Percentiles rank a stretch among this genome's conserved stretches.
Conservation (phyloP, 371 early-diverging fungal species). For the Entomophthora muscae region DNA sequence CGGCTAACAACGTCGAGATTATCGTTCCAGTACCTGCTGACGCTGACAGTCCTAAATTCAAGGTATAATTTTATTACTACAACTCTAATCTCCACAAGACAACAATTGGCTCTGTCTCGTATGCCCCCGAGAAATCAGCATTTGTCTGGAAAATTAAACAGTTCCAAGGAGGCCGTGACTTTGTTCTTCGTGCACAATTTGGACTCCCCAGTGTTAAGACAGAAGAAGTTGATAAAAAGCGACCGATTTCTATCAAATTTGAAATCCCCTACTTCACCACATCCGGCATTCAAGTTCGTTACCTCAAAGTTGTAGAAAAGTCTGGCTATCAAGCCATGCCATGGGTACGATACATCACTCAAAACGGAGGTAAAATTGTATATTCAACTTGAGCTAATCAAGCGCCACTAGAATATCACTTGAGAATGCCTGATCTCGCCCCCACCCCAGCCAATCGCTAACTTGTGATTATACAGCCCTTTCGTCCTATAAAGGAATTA, state of each 20-base stretch:
- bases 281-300: slow-evolving; percentile 95
- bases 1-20: slow-evolving; percentile 96
- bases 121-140: slow-evolving; percentile 84
- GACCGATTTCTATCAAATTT: slow-evolving; percentile 90
- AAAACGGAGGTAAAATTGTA: slow-evolving; percentile 70
- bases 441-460: neutral
- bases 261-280: slow-evolving; percentile 97
- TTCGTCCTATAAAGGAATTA: no score
- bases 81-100: slow-evolving; percentile 22
- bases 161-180: slow-evolving; percentile 95
- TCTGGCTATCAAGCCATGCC: slow-evolving; percentile 96
- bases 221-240: slow-evolving; percentile 81
- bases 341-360: slow-evolving; percentile 97
- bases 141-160: slow-evolving; percentile 96
- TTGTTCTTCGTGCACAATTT: slow-evolving; percentile 88
- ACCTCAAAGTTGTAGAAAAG: slow-evolving; percentile 96
- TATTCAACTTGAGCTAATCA: neutral
- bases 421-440: slow-evolving; percentile 2
- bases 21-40: slow-evolving; percentile 93
- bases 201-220: slow-evolving; percentile 88
- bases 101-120: slow-evolving; percentile 76
- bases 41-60: slow-evolving; percentile 92
- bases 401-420: slow-evolving; percentile 3
- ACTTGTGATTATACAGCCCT: no score
- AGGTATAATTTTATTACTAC: slow-evolving; percentile 29